Evolutionary conservation across 2,329 filamentous ascomycete species (phyloP).

Genomic region (Xylaria hypoxylon): DNA sequence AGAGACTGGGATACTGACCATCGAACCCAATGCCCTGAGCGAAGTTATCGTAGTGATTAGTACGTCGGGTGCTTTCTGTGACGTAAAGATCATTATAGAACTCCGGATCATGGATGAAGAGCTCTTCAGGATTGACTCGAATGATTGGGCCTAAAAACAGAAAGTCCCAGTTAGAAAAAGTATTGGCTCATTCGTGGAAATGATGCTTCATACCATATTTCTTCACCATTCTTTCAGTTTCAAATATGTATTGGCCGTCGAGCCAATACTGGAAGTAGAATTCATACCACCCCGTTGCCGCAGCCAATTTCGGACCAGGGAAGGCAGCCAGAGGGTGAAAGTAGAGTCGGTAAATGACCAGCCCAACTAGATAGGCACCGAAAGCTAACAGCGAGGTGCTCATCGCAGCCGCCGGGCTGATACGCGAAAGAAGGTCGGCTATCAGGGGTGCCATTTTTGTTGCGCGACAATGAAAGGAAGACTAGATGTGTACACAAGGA

Average conservation of each 20-base stretch:
- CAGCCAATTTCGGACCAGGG: constrained; percentile 47
- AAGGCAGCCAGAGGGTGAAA: constrained; percentile 41
- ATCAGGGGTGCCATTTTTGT: constrained; percentile 21
- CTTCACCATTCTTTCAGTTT: constrained; percentile 51
- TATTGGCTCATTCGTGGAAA: background rate
- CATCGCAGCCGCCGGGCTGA: constrained; percentile 41
- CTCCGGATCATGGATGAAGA: constrained; percentile 44
- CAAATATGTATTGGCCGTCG: constrained; percentile 46
- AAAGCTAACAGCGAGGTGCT: constrained; percentile 22
- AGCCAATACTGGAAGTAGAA: constrained; percentile 44
- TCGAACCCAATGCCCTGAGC: constrained; percentile 39
- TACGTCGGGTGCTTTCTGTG: constrained; percentile 33
- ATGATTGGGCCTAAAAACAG: constrained; percentile 40
- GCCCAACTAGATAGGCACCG: constrained; percentile 30
- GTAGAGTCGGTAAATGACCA: constrained; percentile 40
- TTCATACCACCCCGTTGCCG: constrained; percentile 41
- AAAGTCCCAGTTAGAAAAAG: background rate
- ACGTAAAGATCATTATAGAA: constrained; percentile 39
- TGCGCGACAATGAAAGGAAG: background rate
- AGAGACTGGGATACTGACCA: constrained; percentile 24
- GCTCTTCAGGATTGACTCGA: constrained; percentile 46
- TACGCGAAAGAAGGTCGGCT: constrained; percentile 33
- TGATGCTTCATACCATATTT: constrained; percentile 47
- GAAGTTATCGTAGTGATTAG: constrained; percentile 39
- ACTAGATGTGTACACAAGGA: background rate